phyloP scores from a whole-genome alignment of 2,329 filamentous ascomycete genomes.

The Aspergillus bombycis region DNA sequence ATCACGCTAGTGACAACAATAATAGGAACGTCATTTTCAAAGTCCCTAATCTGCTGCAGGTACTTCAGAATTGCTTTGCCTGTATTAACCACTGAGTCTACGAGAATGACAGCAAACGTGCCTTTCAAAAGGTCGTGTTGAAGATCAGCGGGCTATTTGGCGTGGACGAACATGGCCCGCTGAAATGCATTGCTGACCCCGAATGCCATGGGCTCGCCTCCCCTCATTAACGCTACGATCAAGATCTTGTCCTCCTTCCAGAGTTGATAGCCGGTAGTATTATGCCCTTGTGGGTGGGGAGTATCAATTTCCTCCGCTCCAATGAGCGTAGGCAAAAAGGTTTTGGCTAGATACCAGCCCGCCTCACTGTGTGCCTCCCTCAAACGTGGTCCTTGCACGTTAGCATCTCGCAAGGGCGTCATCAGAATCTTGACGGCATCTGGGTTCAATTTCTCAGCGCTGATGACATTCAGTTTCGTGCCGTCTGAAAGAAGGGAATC shows the following conservation, averaged over 20 bases:
- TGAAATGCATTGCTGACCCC: slow-evolving; percentile 60
- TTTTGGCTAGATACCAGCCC: slow-evolving; percentile 58
- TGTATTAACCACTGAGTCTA: slow-evolving; percentile 65
- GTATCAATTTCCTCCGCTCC: slow-evolving; percentile 56
- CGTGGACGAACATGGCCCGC: slow-evolving; percentile 56
- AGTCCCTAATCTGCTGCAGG: slow-evolving; percentile 49
- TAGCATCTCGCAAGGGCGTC: slow-evolving; percentile 57
- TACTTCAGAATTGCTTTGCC: slow-evolving; percentile 56
- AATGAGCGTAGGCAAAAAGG: slow-evolving; percentile 49
- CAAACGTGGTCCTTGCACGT: slow-evolving; percentile 49
- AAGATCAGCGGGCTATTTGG: slow-evolving; percentile 45
- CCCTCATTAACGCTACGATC: slow-evolving; percentile 66
- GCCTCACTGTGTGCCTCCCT: slow-evolving; percentile 53
- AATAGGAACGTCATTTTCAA: slow-evolving; percentile 49
- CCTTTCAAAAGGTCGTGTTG: slow-evolving; percentile 44
- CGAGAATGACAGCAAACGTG: slow-evolving; percentile 52
- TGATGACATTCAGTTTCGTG: slow-evolving; percentile 16
- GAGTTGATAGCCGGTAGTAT: slow-evolving; percentile 52
- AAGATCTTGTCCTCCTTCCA: slow-evolving; percentile 51
- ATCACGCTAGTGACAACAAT: slow-evolving; percentile 61
- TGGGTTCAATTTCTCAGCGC: slow-evolving; percentile 52
- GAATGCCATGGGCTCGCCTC: slow-evolving; percentile 64
- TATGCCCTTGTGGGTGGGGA: slow-evolving; percentile 55
- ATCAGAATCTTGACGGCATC: slow-evolving; percentile 54
- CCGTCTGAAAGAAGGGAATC: slow-evolving; percentile 22